A percentile compares a stretch with the other conserved stretches of the same genome.
Conservation (phyloP, 2,329 filamentous ascomycete genomes). For the Diaporthe humulicola region DNA sequence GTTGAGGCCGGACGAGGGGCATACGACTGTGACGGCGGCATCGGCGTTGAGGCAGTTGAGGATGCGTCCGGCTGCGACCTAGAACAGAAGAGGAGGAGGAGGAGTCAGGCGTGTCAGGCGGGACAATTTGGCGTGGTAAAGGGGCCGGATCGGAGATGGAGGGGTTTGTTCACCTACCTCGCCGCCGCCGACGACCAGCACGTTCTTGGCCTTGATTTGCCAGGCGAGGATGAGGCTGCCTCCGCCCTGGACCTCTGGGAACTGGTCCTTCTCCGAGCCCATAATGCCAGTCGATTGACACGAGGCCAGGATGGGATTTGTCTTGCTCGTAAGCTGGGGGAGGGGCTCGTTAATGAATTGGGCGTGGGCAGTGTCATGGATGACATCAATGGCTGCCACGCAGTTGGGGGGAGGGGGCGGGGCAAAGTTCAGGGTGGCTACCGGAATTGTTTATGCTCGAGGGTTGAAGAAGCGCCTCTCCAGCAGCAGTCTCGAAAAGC, state of each 20-base stretch:
- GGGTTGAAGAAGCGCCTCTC: background rate
- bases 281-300: conserved; percentile 2
- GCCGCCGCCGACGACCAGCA: conserved; percentile 94
- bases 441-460: too few relatives aligned
- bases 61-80: conserved; percentile 97
- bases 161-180: conserved; percentile 71
- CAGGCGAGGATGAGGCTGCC: conserved; percentile 95
- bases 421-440: background rate
- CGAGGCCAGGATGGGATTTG: background rate
- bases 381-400: background rate
- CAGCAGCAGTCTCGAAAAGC: background rate
- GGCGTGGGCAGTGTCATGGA: background rate
- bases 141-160: conserved; percentile 12
- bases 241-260: conserved; percentile 87
- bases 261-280: conserved; percentile 56
- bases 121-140: background rate
- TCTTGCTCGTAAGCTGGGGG: background rate
- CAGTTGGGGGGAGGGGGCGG: background rate
- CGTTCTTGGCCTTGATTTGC: conserved; percentile 90
- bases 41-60: conserved; percentile 96
- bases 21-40: conserved; percentile 88
- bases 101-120: background rate
- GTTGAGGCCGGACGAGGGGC: conserved; percentile 84
- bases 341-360: background rate
- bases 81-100: conserved; percentile 40